Percentiles rank a stretch among this genome's conserved stretches.
Evolutionary conservation across 192 early-diverging fungal genomes (phyloP).

Genomic region (Linnemannia zychae): DNA sequence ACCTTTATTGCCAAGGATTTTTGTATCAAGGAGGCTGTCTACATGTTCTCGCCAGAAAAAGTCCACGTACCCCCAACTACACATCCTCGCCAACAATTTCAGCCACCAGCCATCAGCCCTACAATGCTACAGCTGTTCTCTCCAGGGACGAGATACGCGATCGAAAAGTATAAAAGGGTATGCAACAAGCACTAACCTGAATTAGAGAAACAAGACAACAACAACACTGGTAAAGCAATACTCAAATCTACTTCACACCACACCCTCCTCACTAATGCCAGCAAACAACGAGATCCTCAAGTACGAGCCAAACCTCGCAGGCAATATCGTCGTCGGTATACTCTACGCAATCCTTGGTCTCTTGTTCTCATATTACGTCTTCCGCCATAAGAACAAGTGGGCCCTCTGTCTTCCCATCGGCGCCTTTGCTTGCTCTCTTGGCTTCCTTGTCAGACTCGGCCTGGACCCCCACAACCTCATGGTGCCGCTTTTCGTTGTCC

Average conservation of each 20-base stretch:
- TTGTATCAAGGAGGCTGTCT: no score
- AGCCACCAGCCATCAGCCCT: no score
- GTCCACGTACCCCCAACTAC: no score
- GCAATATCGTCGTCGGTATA: slow-evolving; percentile 17
- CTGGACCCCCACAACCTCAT: slow-evolving; percentile 4
- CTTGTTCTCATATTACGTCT: not conserved
- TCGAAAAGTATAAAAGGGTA: no score
- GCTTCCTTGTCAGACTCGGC: slow-evolving; percentile 15
- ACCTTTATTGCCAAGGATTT: no score
- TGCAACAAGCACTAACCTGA: no score
- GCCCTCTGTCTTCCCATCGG: slow-evolving; percentile 42
- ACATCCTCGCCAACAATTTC: no score
- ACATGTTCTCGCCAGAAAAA: no score
- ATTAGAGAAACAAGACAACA: not conserved
- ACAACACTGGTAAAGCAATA: not conserved
- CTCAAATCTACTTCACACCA: no score
- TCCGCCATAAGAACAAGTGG: slow-evolving; percentile 21
- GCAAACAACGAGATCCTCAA: not conserved
- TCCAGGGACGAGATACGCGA: no score
- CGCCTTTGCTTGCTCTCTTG: slow-evolving; percentile 18
- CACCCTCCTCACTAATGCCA: not conserved
- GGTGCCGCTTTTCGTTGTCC: slow-evolving; percentile 5
- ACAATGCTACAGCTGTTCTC: no score
- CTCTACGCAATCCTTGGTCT: slow-evolving; percentile 11
- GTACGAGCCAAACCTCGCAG: slow-evolving; percentile 16